These are phyloP conservation scores for Boletus huronensis DNA, from an alignment of 768 basidiomycete species.

Conservation along the genomic window DNA sequence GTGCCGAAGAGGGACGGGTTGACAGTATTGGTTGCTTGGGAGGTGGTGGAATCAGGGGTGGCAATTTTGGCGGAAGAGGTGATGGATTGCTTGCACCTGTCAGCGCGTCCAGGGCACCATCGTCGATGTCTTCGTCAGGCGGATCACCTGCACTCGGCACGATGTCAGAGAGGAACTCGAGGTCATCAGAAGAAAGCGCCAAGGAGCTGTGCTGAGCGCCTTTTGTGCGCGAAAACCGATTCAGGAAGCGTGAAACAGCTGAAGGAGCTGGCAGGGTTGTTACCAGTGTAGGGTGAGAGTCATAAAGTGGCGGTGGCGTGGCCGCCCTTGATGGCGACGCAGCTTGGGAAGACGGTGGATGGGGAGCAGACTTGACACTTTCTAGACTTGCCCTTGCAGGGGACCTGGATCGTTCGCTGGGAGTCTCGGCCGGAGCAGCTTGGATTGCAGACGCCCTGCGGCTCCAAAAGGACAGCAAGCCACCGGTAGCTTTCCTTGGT, in stretches of 20 bases:
- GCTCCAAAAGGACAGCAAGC: slow-evolving; percentile 74
- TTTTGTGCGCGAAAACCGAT: slow-evolving; percentile 60
- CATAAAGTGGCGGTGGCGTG: background rate
- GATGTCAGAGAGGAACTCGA: slow-evolving; percentile 73
- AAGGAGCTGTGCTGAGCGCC: slow-evolving; percentile 48
- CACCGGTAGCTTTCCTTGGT: slow-evolving; percentile 43
- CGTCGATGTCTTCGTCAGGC: slow-evolving; percentile 32
- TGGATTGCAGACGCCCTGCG: slow-evolving; percentile 36
- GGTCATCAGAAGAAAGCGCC: slow-evolving; percentile 73
- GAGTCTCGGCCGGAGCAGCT: slow-evolving; percentile 14
- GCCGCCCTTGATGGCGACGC: slow-evolving; percentile 17
- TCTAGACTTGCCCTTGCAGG: slow-evolving; percentile 34
- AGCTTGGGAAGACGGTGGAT: slow-evolving; percentile 8
- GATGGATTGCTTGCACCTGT: slow-evolving; percentile 41
- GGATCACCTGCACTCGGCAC: slow-evolving; percentile 54
- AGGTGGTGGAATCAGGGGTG: slow-evolving; percentile 44
- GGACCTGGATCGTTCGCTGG: slow-evolving; percentile 20
- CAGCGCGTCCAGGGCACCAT: slow-evolving; percentile 35
- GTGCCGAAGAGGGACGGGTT: slow-evolving; percentile 7
- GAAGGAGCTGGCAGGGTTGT: slow-evolving; percentile 43
- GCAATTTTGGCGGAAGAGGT: slow-evolving; percentile 42
- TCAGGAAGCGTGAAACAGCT: slow-evolving; percentile 80
- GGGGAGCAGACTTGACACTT: slow-evolving; percentile 12
- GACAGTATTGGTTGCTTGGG: slow-evolving; percentile 25
- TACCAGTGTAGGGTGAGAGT: slow-evolving; percentile 1